Percentiles rank a stretch among this genome's conserved stretches.
These are phyloP conservation scores for Naematelia aurantialba DNA, from an alignment of 768 basidiomycete genomes.

Conservation along the genomic window DNA sequence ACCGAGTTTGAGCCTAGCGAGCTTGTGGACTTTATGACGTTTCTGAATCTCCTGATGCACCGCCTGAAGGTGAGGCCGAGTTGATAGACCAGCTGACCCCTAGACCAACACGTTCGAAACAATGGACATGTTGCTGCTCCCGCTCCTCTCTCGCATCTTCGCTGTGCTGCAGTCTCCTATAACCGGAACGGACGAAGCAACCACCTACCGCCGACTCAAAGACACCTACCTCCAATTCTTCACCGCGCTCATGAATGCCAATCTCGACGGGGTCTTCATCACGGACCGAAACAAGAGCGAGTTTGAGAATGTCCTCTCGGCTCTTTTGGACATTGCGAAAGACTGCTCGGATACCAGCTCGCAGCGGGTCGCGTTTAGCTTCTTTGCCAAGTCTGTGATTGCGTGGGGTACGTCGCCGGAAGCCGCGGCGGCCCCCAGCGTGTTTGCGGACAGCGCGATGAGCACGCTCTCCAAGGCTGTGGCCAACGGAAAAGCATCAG, in stretches of 20 bases:
- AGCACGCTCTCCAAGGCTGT: conserved; percentile 51
- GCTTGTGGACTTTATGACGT: conserved; percentile 90
- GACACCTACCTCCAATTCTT: conserved; percentile 81
- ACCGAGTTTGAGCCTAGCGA: conserved; percentile 88
- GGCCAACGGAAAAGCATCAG: conserved; percentile 27
- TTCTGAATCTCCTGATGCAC: conserved; percentile 85
- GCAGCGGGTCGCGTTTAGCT: conserved; percentile 74
- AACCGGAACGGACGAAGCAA: conserved; percentile 77
- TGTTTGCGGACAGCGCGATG: conserved; percentile 47
- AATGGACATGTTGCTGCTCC: conserved; percentile 81
- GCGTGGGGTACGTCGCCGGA: conserved; percentile 51
- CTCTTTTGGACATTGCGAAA: conserved; percentile 66
- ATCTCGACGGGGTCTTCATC: conserved; percentile 76
- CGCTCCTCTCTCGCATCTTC: conserved; percentile 77
- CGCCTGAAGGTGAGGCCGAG: conserved; percentile 68
- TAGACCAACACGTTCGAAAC: conserved; percentile 83
- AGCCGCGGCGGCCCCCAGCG: conserved; percentile 30
- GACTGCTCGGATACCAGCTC: conserved; percentile 71
- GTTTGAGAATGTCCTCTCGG: conserved; percentile 69
- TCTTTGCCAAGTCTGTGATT: conserved; percentile 57
- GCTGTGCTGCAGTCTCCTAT: conserved; percentile 74
- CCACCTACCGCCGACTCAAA: conserved; percentile 74
- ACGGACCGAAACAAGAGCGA: conserved; percentile 72
- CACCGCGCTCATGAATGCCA: conserved; percentile 73
- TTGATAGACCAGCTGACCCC: conserved; percentile 3